Evolutionary conservation across 495 filamentous ascomycete species (phyloP).

Genomic region (Tuber magnatum): DNA sequence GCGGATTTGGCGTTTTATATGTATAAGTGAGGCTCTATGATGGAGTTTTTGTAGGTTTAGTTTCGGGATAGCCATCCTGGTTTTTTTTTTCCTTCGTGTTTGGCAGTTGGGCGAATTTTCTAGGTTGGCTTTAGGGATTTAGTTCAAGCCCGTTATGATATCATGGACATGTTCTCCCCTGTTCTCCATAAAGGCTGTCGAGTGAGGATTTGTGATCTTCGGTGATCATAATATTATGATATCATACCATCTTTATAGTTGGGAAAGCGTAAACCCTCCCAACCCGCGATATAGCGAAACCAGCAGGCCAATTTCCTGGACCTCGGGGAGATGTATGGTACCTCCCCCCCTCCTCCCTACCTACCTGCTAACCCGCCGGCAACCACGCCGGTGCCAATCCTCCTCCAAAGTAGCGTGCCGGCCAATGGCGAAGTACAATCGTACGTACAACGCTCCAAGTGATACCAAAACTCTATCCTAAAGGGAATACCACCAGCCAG

Average conservation of each 20-base stretch:
- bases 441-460: not conserved
- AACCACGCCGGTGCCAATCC: not conserved
- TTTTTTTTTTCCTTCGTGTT: too few relatives aligned
- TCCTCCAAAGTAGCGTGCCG: not conserved
- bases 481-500: not conserved
- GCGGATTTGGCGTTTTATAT: constrained; percentile 33
- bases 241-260: not conserved
- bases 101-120: not conserved
- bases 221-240: too few relatives aligned
- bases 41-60: not conserved
- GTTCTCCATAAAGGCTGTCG: not conserved
- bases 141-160: not conserved
- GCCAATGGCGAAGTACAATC: not conserved
- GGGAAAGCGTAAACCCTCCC: not conserved
- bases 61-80: not conserved
- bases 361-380: not conserved
- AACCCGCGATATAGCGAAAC: not conserved
- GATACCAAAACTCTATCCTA: not conserved
- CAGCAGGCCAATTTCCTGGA: not conserved
- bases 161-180: not conserved
- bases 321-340: not conserved
- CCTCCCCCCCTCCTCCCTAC: not conserved
- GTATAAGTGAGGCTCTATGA: constrained; percentile 15
- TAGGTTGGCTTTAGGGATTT: not conserved
- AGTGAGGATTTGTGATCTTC: not conserved